Percentiles rank a stretch among this genome's conserved stretches.
These are phyloP conservation scores for Coemansia sp. DNA, from an alignment of 371 early-diverging fungal genomes.

Conservation along the genomic window DNA sequence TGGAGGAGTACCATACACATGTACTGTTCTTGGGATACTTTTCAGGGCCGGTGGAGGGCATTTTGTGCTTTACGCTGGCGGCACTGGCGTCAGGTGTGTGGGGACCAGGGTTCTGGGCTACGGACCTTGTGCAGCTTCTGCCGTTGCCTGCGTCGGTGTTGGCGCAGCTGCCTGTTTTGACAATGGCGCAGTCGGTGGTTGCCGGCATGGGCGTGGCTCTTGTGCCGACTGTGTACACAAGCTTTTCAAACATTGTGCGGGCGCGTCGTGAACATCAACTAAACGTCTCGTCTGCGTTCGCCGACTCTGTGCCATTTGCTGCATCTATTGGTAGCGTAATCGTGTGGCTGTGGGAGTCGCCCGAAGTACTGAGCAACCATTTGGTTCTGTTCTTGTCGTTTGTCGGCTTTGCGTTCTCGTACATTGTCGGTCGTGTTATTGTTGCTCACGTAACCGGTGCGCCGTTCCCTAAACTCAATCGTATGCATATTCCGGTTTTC, in stretches of 20 bases:
- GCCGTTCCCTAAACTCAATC: constrained; percentile 71
- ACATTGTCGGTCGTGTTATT: constrained; percentile 82
- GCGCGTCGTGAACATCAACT: constrained; percentile 56
- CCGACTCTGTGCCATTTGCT: constrained; percentile 66
- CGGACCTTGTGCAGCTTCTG: constrained; percentile 24
- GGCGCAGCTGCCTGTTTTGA: constrained; percentile 48
- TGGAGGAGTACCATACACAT: constrained; percentile 96
- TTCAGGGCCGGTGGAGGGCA: constrained; percentile 95
- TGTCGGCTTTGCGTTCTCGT: constrained; percentile 77
- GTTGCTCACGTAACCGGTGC: constrained; percentile 81
- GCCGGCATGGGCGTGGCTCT: constrained; percentile 57
- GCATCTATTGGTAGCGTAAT: constrained; percentile 57
- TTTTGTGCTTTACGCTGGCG: constrained; percentile 62
- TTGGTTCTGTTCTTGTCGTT: constrained; percentile 66
- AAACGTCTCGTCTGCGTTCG: constrained; percentile 58
- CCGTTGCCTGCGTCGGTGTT: constrained; percentile 13
- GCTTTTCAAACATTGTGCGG: constrained; percentile 58
- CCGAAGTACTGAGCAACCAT: constrained; percentile 62
- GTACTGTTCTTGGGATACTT: constrained; percentile 86
- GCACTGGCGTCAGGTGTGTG: constrained; percentile 69
- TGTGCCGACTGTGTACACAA: constrained; percentile 60
- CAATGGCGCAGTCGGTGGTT: constrained; percentile 64
- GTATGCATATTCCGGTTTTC: constrained; percentile 61
- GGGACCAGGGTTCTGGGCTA: constrained; percentile 58
- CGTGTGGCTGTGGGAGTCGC: constrained; percentile 73